Conservation (phyloP, 1,284 basidiomycete species). For the Ustilago xerochloae region DNA sequence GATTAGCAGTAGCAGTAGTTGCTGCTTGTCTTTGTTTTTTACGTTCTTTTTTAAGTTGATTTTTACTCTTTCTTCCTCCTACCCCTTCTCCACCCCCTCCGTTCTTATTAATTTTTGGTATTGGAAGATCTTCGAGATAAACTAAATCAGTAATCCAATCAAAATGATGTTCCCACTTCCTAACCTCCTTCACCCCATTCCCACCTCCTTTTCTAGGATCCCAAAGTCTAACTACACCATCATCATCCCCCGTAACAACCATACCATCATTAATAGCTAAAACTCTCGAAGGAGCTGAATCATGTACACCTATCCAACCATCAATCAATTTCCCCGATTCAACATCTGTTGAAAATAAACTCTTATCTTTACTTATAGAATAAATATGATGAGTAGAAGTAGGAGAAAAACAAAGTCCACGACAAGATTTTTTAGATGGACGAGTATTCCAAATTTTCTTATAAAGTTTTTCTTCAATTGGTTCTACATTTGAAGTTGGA, state of each 20-base stretch:
- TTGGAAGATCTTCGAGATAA: slow-evolving; percentile 71
- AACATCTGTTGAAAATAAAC: slow-evolving; percentile 72
- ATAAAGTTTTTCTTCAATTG: slow-evolving; percentile 21
- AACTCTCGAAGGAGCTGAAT: slow-evolving; percentile 74
- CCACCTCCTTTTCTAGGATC: slow-evolving; percentile 75
- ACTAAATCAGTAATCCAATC: slow-evolving; percentile 95
- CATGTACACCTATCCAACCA: slow-evolving; percentile 78
- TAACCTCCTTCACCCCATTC: slow-evolving; percentile 67
- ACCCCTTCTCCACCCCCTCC: slow-evolving; percentile 3
- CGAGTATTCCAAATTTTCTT: slow-evolving; percentile 50
- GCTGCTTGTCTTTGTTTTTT: slow-evolving; percentile 8
- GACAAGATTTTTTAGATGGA: slow-evolving; percentile 57
- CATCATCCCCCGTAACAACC: slow-evolving; percentile 88
- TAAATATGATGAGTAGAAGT: slow-evolving; percentile 72
- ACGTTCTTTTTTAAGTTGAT: slow-evolving; percentile 23
- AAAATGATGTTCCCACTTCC: slow-evolving; percentile 85
- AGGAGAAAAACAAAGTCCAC: slow-evolving; percentile 46
- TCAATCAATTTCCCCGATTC: slow-evolving; percentile 75
- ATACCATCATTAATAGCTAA: slow-evolving; percentile 81
- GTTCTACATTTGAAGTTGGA: background rate
- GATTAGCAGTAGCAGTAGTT: background rate
- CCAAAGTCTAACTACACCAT: slow-evolving; percentile 94
- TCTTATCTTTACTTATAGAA: slow-evolving; percentile 84
- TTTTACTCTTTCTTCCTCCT: slow-evolving; percentile 35
- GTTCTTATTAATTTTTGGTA: slow-evolving; percentile 23